Percentiles rank a stretch among this genome's conserved stretches.
phyloP scores from a whole-genome alignment of 805 yeast species.

The Monosporozyma aerobia region DNA sequence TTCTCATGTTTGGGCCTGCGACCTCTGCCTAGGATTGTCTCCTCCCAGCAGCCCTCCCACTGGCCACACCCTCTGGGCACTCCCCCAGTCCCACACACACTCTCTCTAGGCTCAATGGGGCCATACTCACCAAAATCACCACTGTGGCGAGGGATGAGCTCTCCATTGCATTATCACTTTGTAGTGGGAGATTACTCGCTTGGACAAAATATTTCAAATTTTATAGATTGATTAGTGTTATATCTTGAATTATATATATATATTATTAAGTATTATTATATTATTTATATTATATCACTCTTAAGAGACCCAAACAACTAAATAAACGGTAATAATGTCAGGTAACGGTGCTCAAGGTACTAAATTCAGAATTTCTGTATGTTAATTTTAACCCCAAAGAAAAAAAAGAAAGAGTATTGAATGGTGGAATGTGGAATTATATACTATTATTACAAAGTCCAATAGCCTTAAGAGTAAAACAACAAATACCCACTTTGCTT shows the following conservation, averaged over 20 bases:
- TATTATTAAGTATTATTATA: not conserved
- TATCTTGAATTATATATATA: not conserved
- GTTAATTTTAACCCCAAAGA: slow-evolving; percentile 31
- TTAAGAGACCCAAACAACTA: slow-evolving; percentile 4
- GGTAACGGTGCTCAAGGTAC: slow-evolving; percentile 98
- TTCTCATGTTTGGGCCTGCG: too few relatives aligned
- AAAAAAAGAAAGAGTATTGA: not conserved
- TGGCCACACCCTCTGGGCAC: too few relatives aligned
- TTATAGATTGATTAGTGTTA: not conserved
- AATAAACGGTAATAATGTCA: slow-evolving; percentile 49
- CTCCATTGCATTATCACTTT: not conserved
- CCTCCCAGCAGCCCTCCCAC: not conserved
- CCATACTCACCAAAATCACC: not conserved
- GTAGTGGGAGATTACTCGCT: not conserved
- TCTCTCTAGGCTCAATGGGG: not conserved
- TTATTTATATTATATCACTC: not conserved
- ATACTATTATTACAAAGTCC: too few relatives aligned
- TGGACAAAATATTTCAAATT: not conserved
- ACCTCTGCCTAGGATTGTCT: not conserved
- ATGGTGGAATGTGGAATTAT: not conserved
- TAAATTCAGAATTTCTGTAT: slow-evolving; percentile 98
- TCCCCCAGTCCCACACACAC: not conserved
- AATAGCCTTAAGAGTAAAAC: too few relatives aligned
- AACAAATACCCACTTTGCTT: too few relatives aligned
- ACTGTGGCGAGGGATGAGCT: too few relatives aligned